Evolutionary conservation across 2,329 filamentous ascomycete genomes (phyloP).

Genomic region (Phyllachora maydis): DNA sequence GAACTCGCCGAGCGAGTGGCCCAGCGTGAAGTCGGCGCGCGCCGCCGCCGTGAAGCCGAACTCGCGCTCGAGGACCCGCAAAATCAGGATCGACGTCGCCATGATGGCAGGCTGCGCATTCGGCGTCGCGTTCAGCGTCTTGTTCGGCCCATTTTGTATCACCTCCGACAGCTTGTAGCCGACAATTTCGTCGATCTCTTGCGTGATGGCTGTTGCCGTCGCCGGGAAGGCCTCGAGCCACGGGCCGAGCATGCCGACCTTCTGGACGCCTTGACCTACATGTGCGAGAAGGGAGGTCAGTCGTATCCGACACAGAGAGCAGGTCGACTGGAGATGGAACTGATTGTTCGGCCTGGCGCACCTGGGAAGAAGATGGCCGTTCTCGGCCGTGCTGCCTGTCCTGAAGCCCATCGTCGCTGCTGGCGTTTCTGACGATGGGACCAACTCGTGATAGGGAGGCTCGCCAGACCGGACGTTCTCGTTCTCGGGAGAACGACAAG

Average conservation of each 20-base stretch:
- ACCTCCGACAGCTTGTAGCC: constrained; percentile 55
- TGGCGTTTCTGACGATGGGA: too few relatives aligned
- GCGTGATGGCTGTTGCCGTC: constrained; percentile 54
- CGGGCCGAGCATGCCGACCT: constrained; percentile 67
- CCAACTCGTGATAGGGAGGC: too few relatives aligned
- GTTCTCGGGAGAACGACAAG: too few relatives aligned
- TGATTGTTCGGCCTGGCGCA: too few relatives aligned
- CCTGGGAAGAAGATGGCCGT: constrained; percentile 42
- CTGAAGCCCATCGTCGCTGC: constrained; percentile 5
- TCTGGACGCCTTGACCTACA: constrained; percentile 70
- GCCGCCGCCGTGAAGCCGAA: constrained; percentile 56
- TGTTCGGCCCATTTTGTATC: constrained; percentile 64
- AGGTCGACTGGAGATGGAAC: too few relatives aligned
- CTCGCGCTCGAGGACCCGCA: constrained; percentile 69
- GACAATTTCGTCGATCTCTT: constrained; percentile 68
- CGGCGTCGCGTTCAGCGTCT: constrained; percentile 56
- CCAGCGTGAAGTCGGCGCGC: constrained; percentile 63
- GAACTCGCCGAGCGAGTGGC: constrained; percentile 86
- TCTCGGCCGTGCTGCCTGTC: constrained; percentile 9
- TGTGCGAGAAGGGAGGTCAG: too few relatives aligned
- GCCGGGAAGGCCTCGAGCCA: constrained; percentile 75
- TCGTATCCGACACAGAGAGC: too few relatives aligned
- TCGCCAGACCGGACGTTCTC: too few relatives aligned
- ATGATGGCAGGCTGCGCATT: constrained; percentile 93
- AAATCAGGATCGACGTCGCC: constrained; percentile 78